Base-by-base conservation (phyloP, 768 basidiomycete genomes). In the Leccinellum luteum region DNA sequence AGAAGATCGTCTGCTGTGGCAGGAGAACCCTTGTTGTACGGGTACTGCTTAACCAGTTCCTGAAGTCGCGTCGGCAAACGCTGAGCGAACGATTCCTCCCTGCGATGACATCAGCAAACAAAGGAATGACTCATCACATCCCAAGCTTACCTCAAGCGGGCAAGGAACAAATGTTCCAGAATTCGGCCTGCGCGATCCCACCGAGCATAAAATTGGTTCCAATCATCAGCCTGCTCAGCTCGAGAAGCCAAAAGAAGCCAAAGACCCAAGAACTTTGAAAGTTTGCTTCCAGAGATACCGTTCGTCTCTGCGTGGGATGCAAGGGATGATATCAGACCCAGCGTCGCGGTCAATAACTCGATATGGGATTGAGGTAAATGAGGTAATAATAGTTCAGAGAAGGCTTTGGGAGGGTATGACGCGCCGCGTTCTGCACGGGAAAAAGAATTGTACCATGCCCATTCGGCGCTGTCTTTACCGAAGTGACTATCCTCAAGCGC, bases 121-220 rank as follows among this genome's bases (percentile, higher is more conserved):
- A 1, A 17, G 35, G 38, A 57, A 17, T 6, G 9, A 50, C 3
- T 4, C 10, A 5, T 12, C 15, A 14, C 14, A 10, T 15, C 8
- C n/a, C 50, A 17, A 62, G 77, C 54, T 55, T 55, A 89, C 90
- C 91, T 81, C 55, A 92, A 83, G 55, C 81, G 78, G 17, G 86
- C 79, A 55, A 92, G 76, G 73, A 92, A 90, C 8, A 92, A 57
- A 72, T 92, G 90, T 63, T 92, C 91, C 51, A 92, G 66, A 43
- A 87, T 80, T 21, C 89, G 77, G 30, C 88, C 91, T 9, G 83
- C 80, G 28, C 78, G 76, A 62, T 92, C 88, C 91, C 91, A 92
- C 30, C 86, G 78, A 4, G 76, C 74, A 66, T 92, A 92, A 66
- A 92, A 90, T 9, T 76, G 67, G 13, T 69, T 56, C 85, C 85